These are phyloP conservation scores for Pseudogymnoascus sp. DNA, from an alignment of 2,329 filamentous ascomycete species.

Conservation along the genomic window DNA sequence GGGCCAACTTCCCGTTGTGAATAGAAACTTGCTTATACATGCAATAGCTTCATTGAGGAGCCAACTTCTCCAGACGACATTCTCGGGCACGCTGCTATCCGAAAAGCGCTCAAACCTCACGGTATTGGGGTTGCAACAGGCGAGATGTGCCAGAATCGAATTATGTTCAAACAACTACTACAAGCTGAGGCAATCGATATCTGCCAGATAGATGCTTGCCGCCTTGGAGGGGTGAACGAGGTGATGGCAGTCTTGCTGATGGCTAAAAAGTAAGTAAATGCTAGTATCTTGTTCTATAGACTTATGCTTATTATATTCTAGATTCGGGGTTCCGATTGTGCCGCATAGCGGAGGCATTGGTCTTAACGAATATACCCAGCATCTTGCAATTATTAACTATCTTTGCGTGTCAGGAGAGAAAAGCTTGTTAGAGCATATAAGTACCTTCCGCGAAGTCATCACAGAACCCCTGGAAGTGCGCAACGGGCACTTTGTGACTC, in stretches of 20 bases:
- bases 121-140: slow-evolving; percentile 82
- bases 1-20: neutral
- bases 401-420: slow-evolving; percentile 72
- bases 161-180: slow-evolving; percentile 89
- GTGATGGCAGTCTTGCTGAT: slow-evolving; percentile 84
- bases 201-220: slow-evolving; percentile 84
- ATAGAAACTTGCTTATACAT: slow-evolving; percentile 49
- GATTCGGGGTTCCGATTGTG: slow-evolving; percentile 61
- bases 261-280: slow-evolving; percentile 54
- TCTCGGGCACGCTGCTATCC: slow-evolving; percentile 77
- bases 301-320: slow-evolving; percentile 3
- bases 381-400: slow-evolving; percentile 82
- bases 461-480: slow-evolving; percentile 67
- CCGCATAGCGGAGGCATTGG: slow-evolving; percentile 83
- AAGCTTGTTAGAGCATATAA: slow-evolving; percentile 77
- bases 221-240: slow-evolving; percentile 85
- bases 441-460: slow-evolving; percentile 87
- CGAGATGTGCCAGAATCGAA: slow-evolving; percentile 93
- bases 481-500: slow-evolving; percentile 79
- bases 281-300: neutral
- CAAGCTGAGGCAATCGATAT: slow-evolving; percentile 74
- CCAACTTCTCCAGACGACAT: slow-evolving; percentile 86
- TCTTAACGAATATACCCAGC: slow-evolving; percentile 83
- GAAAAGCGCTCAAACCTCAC: slow-evolving; percentile 66
- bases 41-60: slow-evolving; percentile 86